Base-by-base conservation (phyloP, 2,329 filamentous ascomycete species). In the Sordariomycetes sp. region DNA sequence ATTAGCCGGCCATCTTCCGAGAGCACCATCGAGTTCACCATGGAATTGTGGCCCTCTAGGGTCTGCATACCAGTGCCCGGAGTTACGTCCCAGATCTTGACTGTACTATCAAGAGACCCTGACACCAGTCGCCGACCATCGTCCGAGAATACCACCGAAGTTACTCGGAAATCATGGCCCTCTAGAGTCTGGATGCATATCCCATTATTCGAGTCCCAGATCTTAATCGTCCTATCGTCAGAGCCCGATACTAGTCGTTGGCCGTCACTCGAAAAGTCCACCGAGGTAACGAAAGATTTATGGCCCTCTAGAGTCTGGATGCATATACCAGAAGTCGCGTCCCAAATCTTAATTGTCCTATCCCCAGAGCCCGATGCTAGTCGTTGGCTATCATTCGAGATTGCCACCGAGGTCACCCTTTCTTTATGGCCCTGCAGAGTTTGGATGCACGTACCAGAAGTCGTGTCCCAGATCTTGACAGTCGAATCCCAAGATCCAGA, bases 151-250 rank as follows among this genome's bases (percentile, higher is more conserved):
- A 16, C 21, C 20, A 32, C 18, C 8, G 34, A 27, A 11, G 1
- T 5, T 14, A 33, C 18, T 2, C 6, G 3, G 20, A 21, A 4
- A 2, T 6, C 20, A 33, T 43, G 41, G 33, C 33, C 37, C 15
- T 36, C 30, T 14, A 40, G 32, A 16, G 30, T 39, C 19, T 38
- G 42, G 6, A 38, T 8, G 17, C 20, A 36, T 15, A 9, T 23
- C 10, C 39, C 35, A 11, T 20, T 33, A 3, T 18, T 19, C 15
- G 21, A 18, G 18, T 41, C 38, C 42, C 42, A 44, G 21, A 44
- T 17, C 20, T 33, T 36, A 17, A 44, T 20, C 3, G 34, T 36
- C 5, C 17, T 14, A 21, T 37, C 17, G 10, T 18, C 8, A 8
- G 36, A 37, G 24, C 19, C 32, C 15, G 36, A 38, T 21, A 33